A percentile compares a stretch with the other conserved stretches of the same genome.
These are phyloP conservation scores for Kurtzmaniella quercitrusa DNA, from an alignment of 1,139 yeast genomes.

Conservation along the genomic window DNA sequence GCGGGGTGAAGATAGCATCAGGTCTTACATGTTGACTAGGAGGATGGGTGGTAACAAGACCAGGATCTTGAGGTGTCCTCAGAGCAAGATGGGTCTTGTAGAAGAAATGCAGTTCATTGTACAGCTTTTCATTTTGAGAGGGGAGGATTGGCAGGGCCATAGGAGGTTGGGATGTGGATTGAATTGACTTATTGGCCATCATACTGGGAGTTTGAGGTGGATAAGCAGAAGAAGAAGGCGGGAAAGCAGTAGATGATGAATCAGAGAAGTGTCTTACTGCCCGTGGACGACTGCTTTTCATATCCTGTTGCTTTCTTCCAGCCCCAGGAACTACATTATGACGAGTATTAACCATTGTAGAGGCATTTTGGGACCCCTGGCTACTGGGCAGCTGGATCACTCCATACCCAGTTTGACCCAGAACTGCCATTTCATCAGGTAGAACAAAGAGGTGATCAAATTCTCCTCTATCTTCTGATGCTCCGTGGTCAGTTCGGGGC, in stretches of 20 bases:
- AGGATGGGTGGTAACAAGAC: constrained; percentile 8
- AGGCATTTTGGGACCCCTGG: not conserved
- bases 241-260: constrained; percentile 28
- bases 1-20: constrained; percentile 62
- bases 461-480: not conserved
- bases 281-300: not conserved
- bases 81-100: constrained; percentile 24
- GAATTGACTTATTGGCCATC: constrained; percentile 16
- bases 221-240: constrained; percentile 20
- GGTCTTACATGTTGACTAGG: constrained; percentile 35
- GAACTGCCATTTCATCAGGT: not conserved
- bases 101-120: constrained; percentile 40
- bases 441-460: not conserved
- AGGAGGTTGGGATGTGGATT: constrained; percentile 8
- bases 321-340: not conserved
- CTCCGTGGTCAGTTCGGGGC: not conserved
- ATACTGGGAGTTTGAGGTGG: constrained; percentile 27
- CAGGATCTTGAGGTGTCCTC: constrained; percentile 2
- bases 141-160: constrained; percentile 41
- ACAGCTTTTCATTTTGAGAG: constrained; percentile 41
- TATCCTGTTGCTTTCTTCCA: not conserved
- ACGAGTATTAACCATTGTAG: not conserved
- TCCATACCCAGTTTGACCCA: not conserved
- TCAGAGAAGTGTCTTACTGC: not conserved
- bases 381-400: not conserved